Base-by-base conservation (phyloP, 1,284 basidiomycete genomes). In the Dichomitus squalens region DNA sequence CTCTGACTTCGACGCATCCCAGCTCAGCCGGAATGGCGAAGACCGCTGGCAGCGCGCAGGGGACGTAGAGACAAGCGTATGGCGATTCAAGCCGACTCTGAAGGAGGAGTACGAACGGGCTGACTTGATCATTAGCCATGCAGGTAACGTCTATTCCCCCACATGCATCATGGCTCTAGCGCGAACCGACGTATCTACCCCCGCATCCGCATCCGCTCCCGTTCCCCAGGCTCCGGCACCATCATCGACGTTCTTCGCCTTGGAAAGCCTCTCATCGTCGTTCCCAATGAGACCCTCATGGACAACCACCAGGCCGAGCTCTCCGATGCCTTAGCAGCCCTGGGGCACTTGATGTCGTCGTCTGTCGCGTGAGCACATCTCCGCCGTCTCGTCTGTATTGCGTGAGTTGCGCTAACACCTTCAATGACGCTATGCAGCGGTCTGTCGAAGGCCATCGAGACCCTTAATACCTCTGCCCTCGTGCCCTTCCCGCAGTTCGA, bases 281-380 rank as follows among this genome's bases (percentile, higher is more conserved):
- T 98, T 1, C 95, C 95, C 11, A 99, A 99, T 70, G 79, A 87
- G 31, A 87, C 90, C 1, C 76, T 99, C 46, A 85, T 96, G 75
- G 91, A 98, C 73, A 92, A 98, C 72, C 96, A 99, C 68, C 96
- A 99, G 77, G 80, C 86, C 43, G 95, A 99, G 69, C 79, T 99
- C 5, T 94, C 96, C 0, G 75, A 81, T 40, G 86, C 87, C 16
- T 77, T 98, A 49, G 76, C 77, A 18, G 71, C 73, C 21, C 79
- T 86, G 29, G 83, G 85, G 0, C 83, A 95, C 73, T 75, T 95
- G 40, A 79, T 74, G 62, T 77, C 86, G n/a, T 80, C 86, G 0
- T 81, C 77, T 9, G 75, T 86, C 48, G 68, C 72, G 90, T 91
- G 71, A 75, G 87, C 74, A 16, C 27, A 31, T 6, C 33, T 20